Percentiles rank a stretch among this genome's conserved stretches.
Evolutionary conservation across 176 grass and related monocot genomes (phyloP).

Genomic region (sorghum (Sorghum bicolor)): Sorghum_bicolor_NCBIv3 NC_012871.2:68616501-68617000

Average conservation of each 20-base stretch:
- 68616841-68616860: slow-evolving; percentile 27
- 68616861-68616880: slow-evolving; percentile 57
- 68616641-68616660: not conserved
- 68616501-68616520: slow-evolving; percentile 1
- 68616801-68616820: slow-evolving; percentile 47
- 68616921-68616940: slow-evolving; percentile 92
- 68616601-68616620: not conserved
- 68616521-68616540: not conserved
- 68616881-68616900: slow-evolving; percentile 74
- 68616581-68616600: not conserved
- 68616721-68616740: slow-evolving; percentile 7
- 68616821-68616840: slow-evolving; percentile 54
- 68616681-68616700: not conserved
- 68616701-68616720: not conserved
- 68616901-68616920: slow-evolving; percentile 66
- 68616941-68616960: slow-evolving; percentile 89
- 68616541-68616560: not conserved
- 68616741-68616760: slow-evolving; percentile 5
- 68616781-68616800: slow-evolving; percentile 69
- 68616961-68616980: slow-evolving; percentile 80
- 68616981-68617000: not conserved
- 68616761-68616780: slow-evolving; percentile 21
- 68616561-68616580: slow-evolving; percentile 6
- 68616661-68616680: not conserved
- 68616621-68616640: not conserved